phyloP scores from a whole-genome alignment of 2,329 filamentous ascomycete genomes.

The Microthyrium microscopicum region DNA sequence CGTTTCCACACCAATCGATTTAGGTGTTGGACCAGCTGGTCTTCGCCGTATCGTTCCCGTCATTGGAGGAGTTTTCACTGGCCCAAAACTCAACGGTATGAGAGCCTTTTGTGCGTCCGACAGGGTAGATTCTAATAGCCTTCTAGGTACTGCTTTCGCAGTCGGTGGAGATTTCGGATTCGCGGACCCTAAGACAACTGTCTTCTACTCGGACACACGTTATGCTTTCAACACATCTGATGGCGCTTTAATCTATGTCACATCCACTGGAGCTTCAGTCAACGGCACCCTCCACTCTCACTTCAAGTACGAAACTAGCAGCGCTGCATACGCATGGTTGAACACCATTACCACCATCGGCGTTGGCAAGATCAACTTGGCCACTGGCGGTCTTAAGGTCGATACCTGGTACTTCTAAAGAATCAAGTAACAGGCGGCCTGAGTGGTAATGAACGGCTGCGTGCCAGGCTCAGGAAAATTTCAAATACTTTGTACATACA shows the following conservation, averaged over 20 bases:
- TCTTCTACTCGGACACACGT: slow-evolving; percentile 19
- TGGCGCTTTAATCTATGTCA: slow-evolving; percentile 18
- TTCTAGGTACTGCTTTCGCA: slow-evolving; percentile 14
- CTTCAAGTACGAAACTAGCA: slow-evolving; percentile 19
- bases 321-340: slow-evolving; percentile 20
- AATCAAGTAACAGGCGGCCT: too few species aligned
- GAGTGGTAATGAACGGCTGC: too few species aligned
- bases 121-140: neutral
- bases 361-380: too few species aligned
- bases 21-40: neutral
- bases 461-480: too few species aligned
- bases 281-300: slow-evolving; percentile 17
- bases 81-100: slow-evolving; percentile 14
- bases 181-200: slow-evolving; percentile 14
- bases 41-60: slow-evolving; percentile 16
- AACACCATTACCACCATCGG: slow-evolving; percentile 23
- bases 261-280: slow-evolving; percentile 17
- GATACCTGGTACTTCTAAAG: too few species aligned
- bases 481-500: too few species aligned
- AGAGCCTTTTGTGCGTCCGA: too few species aligned
- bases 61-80: slow-evolving; percentile 16
- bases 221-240: slow-evolving; percentile 22
- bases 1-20: slow-evolving; percentile 1
- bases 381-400: too few species aligned
- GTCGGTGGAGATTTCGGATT: slow-evolving; percentile 24